phyloP scores from a whole-genome alignment of 768 basidiomycete genomes.

The Daedaleopsis nitida region DNA sequence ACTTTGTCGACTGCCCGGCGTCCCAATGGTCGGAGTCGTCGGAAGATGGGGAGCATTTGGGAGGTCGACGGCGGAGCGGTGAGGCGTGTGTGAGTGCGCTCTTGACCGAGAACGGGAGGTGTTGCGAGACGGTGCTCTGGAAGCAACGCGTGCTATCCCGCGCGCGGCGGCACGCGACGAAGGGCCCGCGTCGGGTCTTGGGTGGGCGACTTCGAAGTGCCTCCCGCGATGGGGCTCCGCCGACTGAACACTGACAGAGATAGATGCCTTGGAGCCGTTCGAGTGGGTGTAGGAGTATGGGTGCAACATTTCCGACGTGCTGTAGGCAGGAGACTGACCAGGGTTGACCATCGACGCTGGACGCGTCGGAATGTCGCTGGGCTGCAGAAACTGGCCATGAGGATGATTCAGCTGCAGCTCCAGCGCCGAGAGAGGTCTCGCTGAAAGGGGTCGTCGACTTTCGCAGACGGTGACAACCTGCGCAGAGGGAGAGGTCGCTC shows the following conservation, averaged over 20 bases:
- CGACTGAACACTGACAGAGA: constrained; percentile 6
- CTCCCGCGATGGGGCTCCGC: background rate
- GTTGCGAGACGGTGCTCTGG: constrained; percentile 9
- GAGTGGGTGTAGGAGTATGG: constrained; percentile 7
- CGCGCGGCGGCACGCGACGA: constrained; percentile 14
- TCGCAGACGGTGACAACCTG: constrained; percentile 8
- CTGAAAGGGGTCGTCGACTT: constrained; percentile 17
- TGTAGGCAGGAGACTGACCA: constrained; percentile 7
- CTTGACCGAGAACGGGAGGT: constrained; percentile 11
- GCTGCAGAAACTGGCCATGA: constrained; percentile 8
- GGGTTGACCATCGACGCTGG: constrained; percentile 16
- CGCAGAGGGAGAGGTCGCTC: background rate
- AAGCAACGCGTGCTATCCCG: constrained; percentile 14
- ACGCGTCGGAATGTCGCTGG: constrained; percentile 11
- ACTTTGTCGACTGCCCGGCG: background rate
- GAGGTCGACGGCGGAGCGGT: background rate
- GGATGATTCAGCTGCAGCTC: constrained; percentile 10
- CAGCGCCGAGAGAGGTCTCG: constrained; percentile 12
- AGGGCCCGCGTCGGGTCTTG: constrained; percentile 11
- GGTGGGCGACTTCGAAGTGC: background rate
- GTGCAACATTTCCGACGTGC: constrained; percentile 4
- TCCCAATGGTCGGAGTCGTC: background rate
- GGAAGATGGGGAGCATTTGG: background rate
- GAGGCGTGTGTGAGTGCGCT: background rate
- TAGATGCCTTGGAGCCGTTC: constrained; percentile 10